phyloP scores from a whole-genome alignment of 352 stramenopile genomes.

The Blastocystis sp. region DNA sequence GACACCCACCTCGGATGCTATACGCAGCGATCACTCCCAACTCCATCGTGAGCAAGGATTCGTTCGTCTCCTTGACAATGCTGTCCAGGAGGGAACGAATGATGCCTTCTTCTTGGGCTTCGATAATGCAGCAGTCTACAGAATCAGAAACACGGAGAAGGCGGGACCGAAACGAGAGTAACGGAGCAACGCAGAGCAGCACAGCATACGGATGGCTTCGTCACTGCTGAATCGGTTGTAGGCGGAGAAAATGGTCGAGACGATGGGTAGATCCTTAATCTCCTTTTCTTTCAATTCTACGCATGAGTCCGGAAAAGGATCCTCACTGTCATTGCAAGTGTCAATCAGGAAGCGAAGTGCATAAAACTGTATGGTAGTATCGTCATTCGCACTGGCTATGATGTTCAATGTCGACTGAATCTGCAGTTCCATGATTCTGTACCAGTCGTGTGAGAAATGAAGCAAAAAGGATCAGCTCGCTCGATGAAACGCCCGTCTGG shows the following conservation, averaged over 20 bases:
- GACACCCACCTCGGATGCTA: not conserved
- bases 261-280: constrained; percentile 35
- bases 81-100: not conserved
- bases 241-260: constrained; percentile 29
- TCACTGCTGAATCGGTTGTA: not conserved
- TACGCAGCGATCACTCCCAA: constrained; percentile 22
- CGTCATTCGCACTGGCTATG: constrained; percentile 5
- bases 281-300: constrained; percentile 12
- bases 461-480: not conserved
- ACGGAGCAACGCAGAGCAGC: constrained; percentile 15
- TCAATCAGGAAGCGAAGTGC: constrained; percentile 36
- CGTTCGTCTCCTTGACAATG: not conserved
- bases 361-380: constrained; percentile 29
- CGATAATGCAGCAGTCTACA: constrained; percentile 35
- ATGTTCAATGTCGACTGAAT: constrained; percentile 58
- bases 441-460: constrained; percentile 5
- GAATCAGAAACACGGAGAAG: not conserved
- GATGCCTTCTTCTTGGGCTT: constrained; percentile 8
- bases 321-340: constrained; percentile 5
- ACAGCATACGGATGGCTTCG: constrained; percentile 4
- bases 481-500: not conserved
- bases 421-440: constrained; percentile 29
- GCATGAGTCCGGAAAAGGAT: not conserved
- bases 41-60: constrained; percentile 9
- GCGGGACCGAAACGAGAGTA: constrained; percentile 8